phyloP scores from a whole-genome alignment of 768 basidiomycete species.

The Trametes gibbosa region DNA sequence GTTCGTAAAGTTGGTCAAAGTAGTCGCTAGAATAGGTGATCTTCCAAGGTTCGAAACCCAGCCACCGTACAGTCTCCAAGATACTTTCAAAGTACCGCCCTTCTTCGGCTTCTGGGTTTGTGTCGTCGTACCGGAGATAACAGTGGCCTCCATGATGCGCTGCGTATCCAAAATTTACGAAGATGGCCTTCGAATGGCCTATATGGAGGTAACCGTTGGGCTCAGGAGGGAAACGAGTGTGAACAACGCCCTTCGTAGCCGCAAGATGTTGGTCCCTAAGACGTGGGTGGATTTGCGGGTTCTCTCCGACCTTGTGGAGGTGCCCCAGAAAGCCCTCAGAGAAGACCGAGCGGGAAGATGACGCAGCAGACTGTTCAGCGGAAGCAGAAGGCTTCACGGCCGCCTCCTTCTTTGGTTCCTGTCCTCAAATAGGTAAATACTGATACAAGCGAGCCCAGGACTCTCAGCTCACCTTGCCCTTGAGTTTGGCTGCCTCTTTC shows the following conservation, averaged over 20 bases:
- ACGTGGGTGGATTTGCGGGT: constrained; percentile 77
- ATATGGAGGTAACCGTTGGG: constrained; percentile 96
- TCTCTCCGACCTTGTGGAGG: constrained; percentile 92
- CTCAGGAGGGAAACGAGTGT: constrained; percentile 97
- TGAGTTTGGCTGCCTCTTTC: constrained; percentile 64
- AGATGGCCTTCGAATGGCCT: constrained; percentile 98
- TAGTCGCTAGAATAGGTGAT: constrained; percentile 99
- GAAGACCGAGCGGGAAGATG: constrained; percentile 66
- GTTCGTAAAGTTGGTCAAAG: constrained; percentile 80
- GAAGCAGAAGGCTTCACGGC: constrained; percentile 32
- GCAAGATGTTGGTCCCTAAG: constrained; percentile 81
- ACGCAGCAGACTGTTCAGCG: constrained; percentile 36
- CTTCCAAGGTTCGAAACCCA: constrained; percentile 97
- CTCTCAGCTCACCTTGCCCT: constrained; percentile 51
- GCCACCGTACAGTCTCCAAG: constrained; percentile 91
- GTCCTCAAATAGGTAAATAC: not conserved
- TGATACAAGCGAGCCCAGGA: not conserved
- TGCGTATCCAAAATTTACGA: constrained; percentile 98
- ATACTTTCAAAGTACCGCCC: constrained; percentile 95
- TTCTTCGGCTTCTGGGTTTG: constrained; percentile 98
- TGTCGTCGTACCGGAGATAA: constrained; percentile 96
- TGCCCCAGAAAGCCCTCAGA: constrained; percentile 92
- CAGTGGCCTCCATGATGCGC: constrained; percentile 90
- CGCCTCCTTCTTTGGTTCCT: constrained; percentile 53
- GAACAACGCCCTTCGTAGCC: constrained; percentile 77